Percentiles rank a stretch among this genome's conserved stretches.
These are phyloP conservation scores for Holtermanniella nyarrowii DNA, from an alignment of 768 basidiomycete species.

Conservation along the genomic window DNA sequence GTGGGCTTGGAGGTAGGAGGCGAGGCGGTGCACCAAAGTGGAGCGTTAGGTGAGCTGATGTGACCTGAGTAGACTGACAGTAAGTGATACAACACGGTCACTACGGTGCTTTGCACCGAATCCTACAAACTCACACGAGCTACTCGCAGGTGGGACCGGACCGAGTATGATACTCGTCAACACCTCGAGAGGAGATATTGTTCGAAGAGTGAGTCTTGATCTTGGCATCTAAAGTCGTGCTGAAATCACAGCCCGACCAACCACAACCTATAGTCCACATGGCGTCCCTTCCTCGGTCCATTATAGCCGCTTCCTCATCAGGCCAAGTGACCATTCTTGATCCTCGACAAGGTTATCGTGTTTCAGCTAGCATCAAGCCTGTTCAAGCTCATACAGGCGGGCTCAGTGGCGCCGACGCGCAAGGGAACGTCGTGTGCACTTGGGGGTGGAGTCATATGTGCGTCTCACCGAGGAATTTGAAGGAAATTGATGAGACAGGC, in stretches of 20 bases:
- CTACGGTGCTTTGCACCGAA: constrained; percentile 31
- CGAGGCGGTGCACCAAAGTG: constrained; percentile 41
- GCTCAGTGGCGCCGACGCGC: constrained; percentile 66
- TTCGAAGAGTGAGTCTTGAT: constrained; percentile 17
- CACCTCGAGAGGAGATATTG: constrained; percentile 31
- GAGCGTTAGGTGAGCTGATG: constrained; percentile 36
- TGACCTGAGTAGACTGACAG: neutral
- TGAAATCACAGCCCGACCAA: constrained; percentile 15
- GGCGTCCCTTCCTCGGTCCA: constrained; percentile 17
- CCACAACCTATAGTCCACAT: constrained; percentile 21
- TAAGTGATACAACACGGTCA: constrained; percentile 21
- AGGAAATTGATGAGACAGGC: constrained; percentile 46
- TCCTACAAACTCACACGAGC: constrained; percentile 38
- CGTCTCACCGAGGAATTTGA: constrained; percentile 6
- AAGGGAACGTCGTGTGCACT: constrained; percentile 71
- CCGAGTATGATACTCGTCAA: constrained; percentile 45
- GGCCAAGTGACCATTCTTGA: constrained; percentile 33
- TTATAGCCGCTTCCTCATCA: constrained; percentile 18
- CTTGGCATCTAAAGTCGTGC: neutral
- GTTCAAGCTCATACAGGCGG: constrained; percentile 73
- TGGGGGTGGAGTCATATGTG: constrained; percentile 82
- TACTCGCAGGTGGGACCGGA: constrained; percentile 35
- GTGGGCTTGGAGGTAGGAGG: constrained; percentile 42
- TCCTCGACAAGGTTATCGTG: constrained; percentile 27
- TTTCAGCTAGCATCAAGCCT: constrained; percentile 20